Conservation (phyloP, 768 basidiomycete genomes). For the Suillus tomentosus region DNA sequence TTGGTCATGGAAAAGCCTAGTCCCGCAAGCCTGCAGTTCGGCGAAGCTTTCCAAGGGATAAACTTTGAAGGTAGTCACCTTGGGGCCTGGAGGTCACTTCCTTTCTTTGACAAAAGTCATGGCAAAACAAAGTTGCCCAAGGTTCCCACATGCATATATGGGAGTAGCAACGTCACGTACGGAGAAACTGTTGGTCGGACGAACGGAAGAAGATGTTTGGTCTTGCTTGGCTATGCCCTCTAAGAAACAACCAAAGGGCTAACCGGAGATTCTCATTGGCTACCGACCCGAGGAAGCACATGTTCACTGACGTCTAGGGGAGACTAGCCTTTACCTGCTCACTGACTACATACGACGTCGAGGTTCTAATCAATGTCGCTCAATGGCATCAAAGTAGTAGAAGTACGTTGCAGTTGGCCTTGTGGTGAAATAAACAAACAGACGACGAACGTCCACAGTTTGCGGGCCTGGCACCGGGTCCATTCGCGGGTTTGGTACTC, state of each 20-base stretch:
- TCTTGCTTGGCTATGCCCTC: conserved; percentile 6
- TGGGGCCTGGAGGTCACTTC: too few relatives aligned
- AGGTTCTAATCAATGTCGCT: conserved; percentile 42
- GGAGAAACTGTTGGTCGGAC: too few relatives aligned
- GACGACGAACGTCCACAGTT: conserved; percentile 46
- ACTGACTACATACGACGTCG: background rate
- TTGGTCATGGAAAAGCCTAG: too few relatives aligned
- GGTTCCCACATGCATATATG: too few relatives aligned
- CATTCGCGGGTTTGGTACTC: conserved; percentile 76
- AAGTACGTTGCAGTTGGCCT: conserved; percentile 30
- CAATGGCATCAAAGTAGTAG: conserved; percentile 51
- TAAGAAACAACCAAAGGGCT: background rate
- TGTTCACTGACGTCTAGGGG: background rate
- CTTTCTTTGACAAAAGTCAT: too few relatives aligned
- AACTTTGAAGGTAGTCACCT: too few relatives aligned
- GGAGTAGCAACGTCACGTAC: too few relatives aligned
- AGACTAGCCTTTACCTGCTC: background rate
- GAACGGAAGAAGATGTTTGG: conserved; percentile 1
- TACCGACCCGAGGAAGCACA: background rate
- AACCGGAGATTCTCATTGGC: background rate
- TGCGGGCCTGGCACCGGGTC: conserved; percentile 80
- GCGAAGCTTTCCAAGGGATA: too few relatives aligned
- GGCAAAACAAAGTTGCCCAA: too few relatives aligned
- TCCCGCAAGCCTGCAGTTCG: too few relatives aligned
- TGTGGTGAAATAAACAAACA: background rate